Base-by-base conservation (phyloP, 2,329 filamentous ascomycete species). In the Pseudocercospora eumusae region DNA sequence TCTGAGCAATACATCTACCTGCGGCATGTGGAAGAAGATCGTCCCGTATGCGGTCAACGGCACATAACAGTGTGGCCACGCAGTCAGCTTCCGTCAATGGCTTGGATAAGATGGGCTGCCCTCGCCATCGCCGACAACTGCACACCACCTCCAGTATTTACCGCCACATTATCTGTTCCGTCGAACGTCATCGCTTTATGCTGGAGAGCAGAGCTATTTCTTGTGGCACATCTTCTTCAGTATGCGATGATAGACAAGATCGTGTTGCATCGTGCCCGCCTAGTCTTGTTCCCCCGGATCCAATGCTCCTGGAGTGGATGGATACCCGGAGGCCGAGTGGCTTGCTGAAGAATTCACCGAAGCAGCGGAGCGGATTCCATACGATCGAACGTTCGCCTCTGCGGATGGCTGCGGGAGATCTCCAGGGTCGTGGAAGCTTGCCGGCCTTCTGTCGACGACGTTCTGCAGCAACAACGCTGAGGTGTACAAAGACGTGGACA, bases 381-480 rank as follows among this genome's bases (percentile, higher is more conserved):
- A 56, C 57, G 57, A 28, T 45, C 23, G 28, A 36, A 36, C n/a
- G n/a, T n/a, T n/a, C 25, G 25, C 23, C 40, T 49, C 28, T 54
- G 15, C 25, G 25, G 49, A 33, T 33, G 49, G 50, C 33, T 59
- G 21, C 59, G 63, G 56, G 52, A 57, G 61, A 57, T 61, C 47
- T 56, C 23, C 56, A 58, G 56, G 36, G 25, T n/a, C 5, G 31
- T 55, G 59, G 60, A 54, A 63, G 58, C 56, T 61, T 65, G 36
- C 57, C 18, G 45, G n/a, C 40, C 47, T 36, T 56, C n/a, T 60
- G 63, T 50, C 57, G 63, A 60, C 40, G n/a, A 36, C n/a, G 27
- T 28, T 47, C 56, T 52, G 9, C 33, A 36, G 31, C 9, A 13
- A 47, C 42, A 23, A 11, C 23, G 55, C n/a, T n/a, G n/a, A n/a